Percentiles rank a stretch among this genome's conserved stretches.
phyloP scores from a whole-genome alignment of 2,329 filamentous ascomycete species.

The Phoma sp. region DNA sequence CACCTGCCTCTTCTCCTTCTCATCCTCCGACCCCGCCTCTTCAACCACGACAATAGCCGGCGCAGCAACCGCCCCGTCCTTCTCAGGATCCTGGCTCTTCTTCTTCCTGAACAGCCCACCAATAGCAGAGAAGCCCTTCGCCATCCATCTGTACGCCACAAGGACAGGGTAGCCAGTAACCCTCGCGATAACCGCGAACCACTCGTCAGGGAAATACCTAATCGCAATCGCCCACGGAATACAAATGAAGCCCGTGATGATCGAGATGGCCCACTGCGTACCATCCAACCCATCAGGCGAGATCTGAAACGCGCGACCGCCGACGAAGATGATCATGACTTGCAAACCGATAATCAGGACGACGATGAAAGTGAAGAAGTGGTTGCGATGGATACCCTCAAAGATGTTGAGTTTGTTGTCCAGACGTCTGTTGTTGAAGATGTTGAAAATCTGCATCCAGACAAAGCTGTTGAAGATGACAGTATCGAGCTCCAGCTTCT shows the following conservation, averaged over 20 bases:
- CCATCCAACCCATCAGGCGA: slow-evolving; percentile 52
- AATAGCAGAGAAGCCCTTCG: slow-evolving; percentile 16
- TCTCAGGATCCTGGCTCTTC: slow-evolving; percentile 12
- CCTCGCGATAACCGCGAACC: slow-evolving; percentile 31
- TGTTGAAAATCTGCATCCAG: slow-evolving; percentile 76
- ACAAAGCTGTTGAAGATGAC: slow-evolving; percentile 74
- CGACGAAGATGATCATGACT: slow-evolving; percentile 64
- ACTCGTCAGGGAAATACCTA: slow-evolving; percentile 58
- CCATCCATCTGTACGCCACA: slow-evolving; percentile 25
- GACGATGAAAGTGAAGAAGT: slow-evolving; percentile 64
- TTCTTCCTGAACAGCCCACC: slow-evolving; percentile 27
- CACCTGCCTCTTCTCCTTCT: slow-evolving; percentile 4
- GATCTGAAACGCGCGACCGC: slow-evolving; percentile 61
- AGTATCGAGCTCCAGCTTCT: slow-evolving; percentile 60
- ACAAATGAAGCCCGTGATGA: slow-evolving; percentile 58
- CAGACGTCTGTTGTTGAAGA: slow-evolving; percentile 68
- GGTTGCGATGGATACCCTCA: slow-evolving; percentile 62
- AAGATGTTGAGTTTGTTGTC: slow-evolving; percentile 69
- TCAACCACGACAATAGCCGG: slow-evolving; percentile 27
- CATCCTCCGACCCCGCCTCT: neutral
- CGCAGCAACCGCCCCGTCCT: slow-evolving; percentile 22
- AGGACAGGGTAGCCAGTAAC: slow-evolving; percentile 33
- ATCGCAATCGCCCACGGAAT: slow-evolving; percentile 60
- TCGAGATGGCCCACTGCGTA: slow-evolving; percentile 67
- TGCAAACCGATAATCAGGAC: slow-evolving; percentile 64